Percentiles rank a stretch among this genome's conserved stretches.
Evolutionary conservation across 2,329 filamentous ascomycete species (phyloP).

Genomic region (Aspergillus aculeatinus): DNA sequence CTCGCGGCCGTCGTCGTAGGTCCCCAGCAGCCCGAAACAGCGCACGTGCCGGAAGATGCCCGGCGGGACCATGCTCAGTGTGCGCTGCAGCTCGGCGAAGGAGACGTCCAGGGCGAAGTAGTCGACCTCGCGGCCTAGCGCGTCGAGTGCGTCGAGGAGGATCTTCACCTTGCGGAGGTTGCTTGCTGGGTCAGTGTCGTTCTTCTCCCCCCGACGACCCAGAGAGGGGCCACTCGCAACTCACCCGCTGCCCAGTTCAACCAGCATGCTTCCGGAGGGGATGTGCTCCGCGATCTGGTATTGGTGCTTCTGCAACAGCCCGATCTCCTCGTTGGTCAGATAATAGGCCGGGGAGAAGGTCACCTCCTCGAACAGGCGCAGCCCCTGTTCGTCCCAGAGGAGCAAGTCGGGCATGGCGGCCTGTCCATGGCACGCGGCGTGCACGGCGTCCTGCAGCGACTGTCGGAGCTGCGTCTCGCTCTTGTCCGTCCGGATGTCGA

Average conservation of each 20-base stretch:
- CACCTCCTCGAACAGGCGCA: slow-evolving; percentile 29
- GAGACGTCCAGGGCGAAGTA: slow-evolving; percentile 88
- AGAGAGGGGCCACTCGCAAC: not conserved
- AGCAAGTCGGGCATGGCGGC: slow-evolving; percentile 26
- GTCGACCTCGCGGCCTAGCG: slow-evolving; percentile 67
- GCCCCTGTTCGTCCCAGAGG: slow-evolving; percentile 26
- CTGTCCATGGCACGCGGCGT: slow-evolving; percentile 1
- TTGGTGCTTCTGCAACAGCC: slow-evolving; percentile 4
- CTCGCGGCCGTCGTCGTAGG: slow-evolving; percentile 78
- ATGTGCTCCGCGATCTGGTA: slow-evolving; percentile 9
- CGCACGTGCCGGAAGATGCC: slow-evolving; percentile 65
- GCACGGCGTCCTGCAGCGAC: slow-evolving; percentile 7
- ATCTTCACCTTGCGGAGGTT: slow-evolving; percentile 78
- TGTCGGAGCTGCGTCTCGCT: slow-evolving; percentile 6
- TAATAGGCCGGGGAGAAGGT: slow-evolving; percentile 19
- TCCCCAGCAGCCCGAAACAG: slow-evolving; percentile 76
- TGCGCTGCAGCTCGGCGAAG: slow-evolving; percentile 71
- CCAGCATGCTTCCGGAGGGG: slow-evolving; percentile 7
- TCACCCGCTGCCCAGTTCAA: slow-evolving; percentile 18
- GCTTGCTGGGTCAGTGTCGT: not conserved
- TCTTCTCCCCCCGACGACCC: slow-evolving; percentile 47
- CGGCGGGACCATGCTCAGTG: slow-evolving; percentile 60
- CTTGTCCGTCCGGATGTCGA: slow-evolving; percentile 13
- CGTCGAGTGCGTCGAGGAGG: slow-evolving; percentile 74
- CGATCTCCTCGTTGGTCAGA: slow-evolving; percentile 10